Base-by-base conservation (phyloP, 1,284 basidiomycete genomes). In the Cryptococcus deneoformans region DNA sequence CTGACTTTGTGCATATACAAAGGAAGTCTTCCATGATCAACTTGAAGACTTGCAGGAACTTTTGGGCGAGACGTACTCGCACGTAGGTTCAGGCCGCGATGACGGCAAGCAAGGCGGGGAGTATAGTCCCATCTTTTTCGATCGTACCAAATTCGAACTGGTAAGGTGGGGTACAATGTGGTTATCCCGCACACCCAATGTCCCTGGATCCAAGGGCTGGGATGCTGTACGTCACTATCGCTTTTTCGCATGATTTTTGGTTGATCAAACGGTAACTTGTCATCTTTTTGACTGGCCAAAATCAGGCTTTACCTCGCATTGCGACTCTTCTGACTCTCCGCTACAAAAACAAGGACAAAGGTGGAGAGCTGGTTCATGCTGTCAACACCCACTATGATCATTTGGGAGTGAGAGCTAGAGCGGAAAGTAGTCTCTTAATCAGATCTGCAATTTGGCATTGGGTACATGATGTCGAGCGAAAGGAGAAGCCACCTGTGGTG, bases 41-140 rank as follows among this genome's bases (percentile, higher is more conserved):
- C 81, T 87, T 2, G 68, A 75, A n/a, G 86, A 88, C 63, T 71
- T 87, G 6, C 75, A 78, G 3, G 77, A 80, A 46, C 77, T 87
- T 1, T 78, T 88, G 5, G 85, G 85, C 0, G 44, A 61, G 5
- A 61, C 72, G 5, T 83, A 81, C 10, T 84, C 81, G 79, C 79
- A 84, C 80, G 80, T 85, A 36, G 86, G 86, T 1, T 84, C 86
- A 0, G 86, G 86, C 0, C 79, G 86, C 36, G 82, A 86, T 54
- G 84, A 87, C 66, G 86, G 86, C 2, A 72, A 75, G 10, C 60
- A 75, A 34, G 80, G 77, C 1, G 86, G 86, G 42, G 86, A 87
- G 69, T 86, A 84, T 71, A 82, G 81, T 59, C 84, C 86, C 0
- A 82, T 87, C 57, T 87, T 86, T 71, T 87, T 80, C 72, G 81